phyloP scores from a whole-genome alignment of 768 basidiomycete genomes.

The Boletus rubroflammeus region DNA sequence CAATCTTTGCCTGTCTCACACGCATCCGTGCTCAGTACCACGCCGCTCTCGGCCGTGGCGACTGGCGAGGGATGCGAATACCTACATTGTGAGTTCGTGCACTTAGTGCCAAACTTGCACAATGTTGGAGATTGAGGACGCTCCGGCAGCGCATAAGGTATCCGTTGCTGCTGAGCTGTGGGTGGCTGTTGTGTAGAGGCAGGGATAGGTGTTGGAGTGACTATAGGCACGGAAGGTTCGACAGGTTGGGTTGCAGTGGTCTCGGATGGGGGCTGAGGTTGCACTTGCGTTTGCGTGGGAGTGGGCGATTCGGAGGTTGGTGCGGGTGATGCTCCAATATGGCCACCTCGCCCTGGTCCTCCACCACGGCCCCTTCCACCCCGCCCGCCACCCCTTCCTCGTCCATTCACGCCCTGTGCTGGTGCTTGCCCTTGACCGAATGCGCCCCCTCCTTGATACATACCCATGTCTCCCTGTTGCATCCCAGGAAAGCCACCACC shows the following conservation, averaged over 20 bases:
- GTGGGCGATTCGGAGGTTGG: constrained; percentile 19
- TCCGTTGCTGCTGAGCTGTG: constrained; percentile 29
- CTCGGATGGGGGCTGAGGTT: constrained; percentile 19
- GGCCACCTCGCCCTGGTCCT: constrained; percentile 43
- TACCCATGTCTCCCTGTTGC: constrained; percentile 50
- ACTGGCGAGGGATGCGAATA: constrained; percentile 97
- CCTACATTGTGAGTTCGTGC: constrained; percentile 83
- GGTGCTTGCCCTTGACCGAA: constrained; percentile 21
- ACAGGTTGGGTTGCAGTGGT: background rate
- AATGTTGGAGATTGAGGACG: constrained; percentile 84
- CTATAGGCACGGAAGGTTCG: constrained; percentile 17
- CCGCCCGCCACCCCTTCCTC: constrained; percentile 45
- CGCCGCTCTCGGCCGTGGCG: constrained; percentile 89
- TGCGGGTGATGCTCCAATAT: constrained; percentile 23
- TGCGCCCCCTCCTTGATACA: constrained; percentile 36
- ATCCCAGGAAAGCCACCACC: constrained; percentile 57
- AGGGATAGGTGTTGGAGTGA: constrained; percentile 25
- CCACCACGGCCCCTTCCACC: constrained; percentile 46
- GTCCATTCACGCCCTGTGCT: constrained; percentile 28
- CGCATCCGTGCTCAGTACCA: constrained; percentile 90
- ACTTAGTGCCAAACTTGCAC: constrained; percentile 92
- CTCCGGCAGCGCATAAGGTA: constrained; percentile 60
- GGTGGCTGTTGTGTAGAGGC: constrained; percentile 21
- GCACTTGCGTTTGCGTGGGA: constrained; percentile 19
- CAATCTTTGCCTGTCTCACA: constrained; percentile 89